Evolutionary conservation across 2,329 filamentous ascomycete species (phyloP), one percentile per base, ranked within the genome.

Genomic region (Byssothecium circinans): DNA sequence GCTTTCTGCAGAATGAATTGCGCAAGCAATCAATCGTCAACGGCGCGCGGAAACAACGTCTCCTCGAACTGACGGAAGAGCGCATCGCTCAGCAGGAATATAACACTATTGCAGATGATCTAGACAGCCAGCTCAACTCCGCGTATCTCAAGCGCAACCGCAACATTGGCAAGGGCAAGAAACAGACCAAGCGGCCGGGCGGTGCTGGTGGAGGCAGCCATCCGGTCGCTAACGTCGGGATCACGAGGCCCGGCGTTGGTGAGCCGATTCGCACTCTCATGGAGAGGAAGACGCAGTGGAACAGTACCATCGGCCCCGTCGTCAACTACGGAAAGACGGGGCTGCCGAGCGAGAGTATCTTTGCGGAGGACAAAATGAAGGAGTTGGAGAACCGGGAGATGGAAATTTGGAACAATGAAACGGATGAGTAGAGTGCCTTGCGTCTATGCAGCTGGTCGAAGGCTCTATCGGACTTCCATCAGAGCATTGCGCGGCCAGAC

Each of bases 21-120:
- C 87, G 89, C 57, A 85, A 91, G 49, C 87, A 94, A 67, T 88
- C 88, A 69, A 83, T 95, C 46, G 77, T 88, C 70, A 99, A 99
- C 69, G 92, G 91, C 32, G 90, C 92, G 4, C 87, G 91, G 53
- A 97, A 97, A 73, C 81, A 89, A 6, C 84, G 91, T 2, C 78
- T 99, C 10, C 84, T 89, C 1, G 91, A 96, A 30, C 80, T 96
- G 22, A 89, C 94, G 7, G 88, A 91, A 60, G 91, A 96, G 68
- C 86, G 90, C 56, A 92, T 99, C 83, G 94, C 94, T 0, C 86
- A 94, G 74, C 94, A 99, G 67, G 94, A 99, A 69, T 99, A 96
- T 76, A 88, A 87, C 69, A 96, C 91, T 46, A 99, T 99, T 60
- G 86, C 95, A 41, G 94, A 99, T 68, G 94, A 99, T 69, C 84